Evolutionary conservation across 2,329 filamentous ascomycete genomes (phyloP).

Genomic region (Ceratocystis diversiconidia): DNA sequence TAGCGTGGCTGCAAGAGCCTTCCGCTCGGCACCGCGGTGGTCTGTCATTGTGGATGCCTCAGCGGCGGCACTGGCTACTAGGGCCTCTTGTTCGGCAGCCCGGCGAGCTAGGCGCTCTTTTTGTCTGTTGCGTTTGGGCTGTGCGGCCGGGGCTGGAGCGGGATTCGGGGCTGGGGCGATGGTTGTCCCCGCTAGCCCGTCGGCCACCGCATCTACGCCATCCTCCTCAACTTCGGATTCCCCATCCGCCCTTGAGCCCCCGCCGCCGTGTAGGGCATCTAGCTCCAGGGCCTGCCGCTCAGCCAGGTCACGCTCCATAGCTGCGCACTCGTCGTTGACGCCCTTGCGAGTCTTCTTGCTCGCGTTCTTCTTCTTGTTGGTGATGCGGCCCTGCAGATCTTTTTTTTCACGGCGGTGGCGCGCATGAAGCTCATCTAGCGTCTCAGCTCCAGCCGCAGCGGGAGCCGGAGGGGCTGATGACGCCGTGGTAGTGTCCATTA

Average conservation of each 20-base stretch:
- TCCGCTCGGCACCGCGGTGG: conserved; percentile 53
- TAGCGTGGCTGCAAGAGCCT: conserved; percentile 56
- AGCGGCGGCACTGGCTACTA: conserved; percentile 37
- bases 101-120: conserved; percentile 83
- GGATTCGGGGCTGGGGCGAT: background rate
- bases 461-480: background rate
- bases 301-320: conserved; percentile 50
- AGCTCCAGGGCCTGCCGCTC: conserved; percentile 53
- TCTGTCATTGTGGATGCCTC: conserved; percentile 67
- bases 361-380: conserved; percentile 91
- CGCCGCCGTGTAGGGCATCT: conserved; percentile 25
- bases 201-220: conserved; percentile 12
- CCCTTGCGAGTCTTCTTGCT: conserved; percentile 73
- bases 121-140: conserved; percentile 70
- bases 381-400: conserved; percentile 72
- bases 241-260: background rate
- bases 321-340: conserved; percentile 61
- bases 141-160: conserved; percentile 14
- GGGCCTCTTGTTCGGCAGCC: conserved; percentile 65
- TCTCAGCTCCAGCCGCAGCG: conserved; percentile 25
- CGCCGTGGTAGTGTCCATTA: background rate
- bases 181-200: conserved; percentile 18
- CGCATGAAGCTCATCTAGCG: conserved; percentile 61
- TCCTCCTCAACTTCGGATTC: conserved; percentile 14
- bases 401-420: conserved; percentile 79